phyloP scores from a whole-genome alignment of 192 early-diverging fungal species.

The Backusella tuberculispora region DNA sequence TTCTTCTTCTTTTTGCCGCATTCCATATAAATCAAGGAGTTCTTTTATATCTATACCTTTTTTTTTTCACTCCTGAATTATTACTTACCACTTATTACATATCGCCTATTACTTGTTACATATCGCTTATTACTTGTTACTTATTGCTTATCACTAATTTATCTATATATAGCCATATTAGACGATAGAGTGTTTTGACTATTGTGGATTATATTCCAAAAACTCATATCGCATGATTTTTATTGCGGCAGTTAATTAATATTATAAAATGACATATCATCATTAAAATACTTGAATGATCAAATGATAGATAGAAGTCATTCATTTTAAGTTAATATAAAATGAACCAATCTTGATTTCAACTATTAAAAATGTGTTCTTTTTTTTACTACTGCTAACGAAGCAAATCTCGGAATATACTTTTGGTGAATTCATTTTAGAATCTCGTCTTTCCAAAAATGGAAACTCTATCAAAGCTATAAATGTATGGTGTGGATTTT shows the following conservation, averaged over 20 bases:
- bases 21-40: constrained; percentile 7
- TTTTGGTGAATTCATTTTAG: not conserved
- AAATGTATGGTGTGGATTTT: no score
- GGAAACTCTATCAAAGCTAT: not conserved
- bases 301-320: constrained; percentile 82
- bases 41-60: not conserved
- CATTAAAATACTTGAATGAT: constrained; percentile 52
- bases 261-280: no score
- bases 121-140: no score
- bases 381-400: not conserved
- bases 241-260: no score
- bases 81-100: no score
- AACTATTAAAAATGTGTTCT: not conserved
- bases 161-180: no score
- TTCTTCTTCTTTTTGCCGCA: not conserved
- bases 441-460: not conserved
- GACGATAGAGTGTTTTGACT: no score
- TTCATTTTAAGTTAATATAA: constrained; percentile 53
- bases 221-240: no score
- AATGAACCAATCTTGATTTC: not conserved
- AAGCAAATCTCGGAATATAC: not conserved
- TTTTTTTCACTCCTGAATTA: no score
- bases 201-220: no score
- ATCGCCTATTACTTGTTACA: no score
- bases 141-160: no score